A percentile compares a stretch with the other conserved stretches of the same genome.
These are phyloP conservation scores for Trichosporon sp. DNA, from an alignment of 1,284 basidiomycete genomes.

Conservation along the genomic window DNA sequence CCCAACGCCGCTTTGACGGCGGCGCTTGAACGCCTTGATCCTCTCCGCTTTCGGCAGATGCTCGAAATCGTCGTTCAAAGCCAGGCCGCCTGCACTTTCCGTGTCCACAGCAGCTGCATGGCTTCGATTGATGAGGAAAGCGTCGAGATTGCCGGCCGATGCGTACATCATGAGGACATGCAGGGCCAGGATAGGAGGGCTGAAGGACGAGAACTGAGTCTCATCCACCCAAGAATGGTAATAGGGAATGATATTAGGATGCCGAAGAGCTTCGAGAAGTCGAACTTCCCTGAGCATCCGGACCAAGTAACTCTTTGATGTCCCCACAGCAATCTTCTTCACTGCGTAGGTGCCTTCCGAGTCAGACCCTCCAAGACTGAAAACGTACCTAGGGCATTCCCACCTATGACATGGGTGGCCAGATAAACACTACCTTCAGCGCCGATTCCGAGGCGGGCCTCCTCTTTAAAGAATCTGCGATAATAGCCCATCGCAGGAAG, in stretches of 20 bases:
- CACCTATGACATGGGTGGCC: slow-evolving; percentile 35
- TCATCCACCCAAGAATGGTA: slow-evolving; percentile 92
- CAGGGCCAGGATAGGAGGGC: slow-evolving; percentile 72
- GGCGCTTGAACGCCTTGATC: slow-evolving; percentile 51
- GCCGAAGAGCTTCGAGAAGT: slow-evolving; percentile 74
- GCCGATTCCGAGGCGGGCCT: slow-evolving; percentile 79
- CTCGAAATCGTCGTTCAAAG: slow-evolving; percentile 50
- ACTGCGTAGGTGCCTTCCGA: slow-evolving; percentile 62
- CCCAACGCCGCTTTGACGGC: slow-evolving; percentile 40
- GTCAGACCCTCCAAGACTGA: background rate
- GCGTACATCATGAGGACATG: slow-evolving; percentile 92
- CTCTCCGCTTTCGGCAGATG: slow-evolving; percentile 56
- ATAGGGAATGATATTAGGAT: slow-evolving; percentile 89
- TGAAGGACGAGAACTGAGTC: slow-evolving; percentile 72
- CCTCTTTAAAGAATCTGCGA: slow-evolving; percentile 76
- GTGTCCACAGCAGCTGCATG: slow-evolving; percentile 3
- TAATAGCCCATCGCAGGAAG: slow-evolving; percentile 51
- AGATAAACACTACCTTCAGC: slow-evolving; percentile 79
- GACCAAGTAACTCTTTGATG: slow-evolving; percentile 74
- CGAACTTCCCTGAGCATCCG: slow-evolving; percentile 77
- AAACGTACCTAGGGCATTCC: slow-evolving; percentile 29
- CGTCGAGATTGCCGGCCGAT: slow-evolving; percentile 74
- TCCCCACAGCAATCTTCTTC: slow-evolving; percentile 90
- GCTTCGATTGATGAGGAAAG: slow-evolving; percentile 68
- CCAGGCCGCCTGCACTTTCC: background rate